These are phyloP conservation scores for Entophlyctis helioformis DNA, from an alignment of 192 early-diverging fungal genomes.

Conservation along the genomic window DNA sequence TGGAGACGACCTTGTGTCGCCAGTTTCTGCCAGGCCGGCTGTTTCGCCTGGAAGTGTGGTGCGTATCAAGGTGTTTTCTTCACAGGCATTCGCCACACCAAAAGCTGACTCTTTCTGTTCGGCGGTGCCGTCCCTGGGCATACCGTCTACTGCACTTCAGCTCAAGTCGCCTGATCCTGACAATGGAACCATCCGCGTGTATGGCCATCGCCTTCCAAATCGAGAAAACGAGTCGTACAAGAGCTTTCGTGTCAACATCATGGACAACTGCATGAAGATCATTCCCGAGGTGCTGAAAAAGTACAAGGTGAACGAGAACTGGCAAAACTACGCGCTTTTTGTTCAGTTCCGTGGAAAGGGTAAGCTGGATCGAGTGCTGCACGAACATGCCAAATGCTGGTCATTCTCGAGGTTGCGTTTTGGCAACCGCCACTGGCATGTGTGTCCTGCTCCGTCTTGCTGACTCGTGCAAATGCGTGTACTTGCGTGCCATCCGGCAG, in stretches of 20 bases:
- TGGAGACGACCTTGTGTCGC: no score
- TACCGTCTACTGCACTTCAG: no score
- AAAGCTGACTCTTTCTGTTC: no score
- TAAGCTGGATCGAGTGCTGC: slow-evolving; percentile 8
- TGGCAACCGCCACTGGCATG: slow-evolving; percentile 2
- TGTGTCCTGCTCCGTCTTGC: neutral
- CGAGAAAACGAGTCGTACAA: slow-evolving; percentile 67
- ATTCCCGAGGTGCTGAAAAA: slow-evolving; percentile 75
- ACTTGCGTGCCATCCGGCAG: no score
- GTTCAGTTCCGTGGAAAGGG: slow-evolving; percentile 49
- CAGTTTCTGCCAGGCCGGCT: no score
- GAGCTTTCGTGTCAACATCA: slow-evolving; percentile 67
- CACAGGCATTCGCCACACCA: no score
- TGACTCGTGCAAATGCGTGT: neutral
- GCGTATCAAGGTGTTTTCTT: no score
- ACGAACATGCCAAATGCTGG: no score
- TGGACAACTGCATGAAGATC: slow-evolving; percentile 78
- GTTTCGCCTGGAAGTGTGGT: no score
- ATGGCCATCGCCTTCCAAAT: slow-evolving; percentile 60
- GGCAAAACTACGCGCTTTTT: slow-evolving; percentile 74
- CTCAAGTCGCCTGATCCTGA: neutral
- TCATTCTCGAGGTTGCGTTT: slow-evolving; percentile 11
- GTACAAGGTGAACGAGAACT: slow-evolving; percentile 81
- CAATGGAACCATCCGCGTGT: slow-evolving; percentile 65
- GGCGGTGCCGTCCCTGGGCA: no score